Conservation (phyloP, 768 basidiomycete species). For the Trametes meyenii region DNA sequence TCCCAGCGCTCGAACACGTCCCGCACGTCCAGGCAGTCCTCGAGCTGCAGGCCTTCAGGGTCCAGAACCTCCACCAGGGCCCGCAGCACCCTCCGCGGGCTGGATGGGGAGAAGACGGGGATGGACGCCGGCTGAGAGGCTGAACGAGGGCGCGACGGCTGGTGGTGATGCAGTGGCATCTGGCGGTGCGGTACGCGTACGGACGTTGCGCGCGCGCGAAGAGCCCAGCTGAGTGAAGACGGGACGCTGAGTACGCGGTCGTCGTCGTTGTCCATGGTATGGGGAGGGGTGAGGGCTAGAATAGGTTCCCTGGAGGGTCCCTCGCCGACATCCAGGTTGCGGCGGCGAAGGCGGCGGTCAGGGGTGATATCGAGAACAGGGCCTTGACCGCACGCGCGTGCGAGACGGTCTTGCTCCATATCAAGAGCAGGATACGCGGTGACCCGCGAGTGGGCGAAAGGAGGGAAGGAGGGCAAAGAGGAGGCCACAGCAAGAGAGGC, state of each 20-base stretch:
- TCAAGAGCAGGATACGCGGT: conserved; percentile 18
- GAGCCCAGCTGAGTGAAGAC: background rate
- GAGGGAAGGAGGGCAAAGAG: conserved; percentile 1
- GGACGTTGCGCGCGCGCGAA: conserved; percentile 16
- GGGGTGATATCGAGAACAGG: background rate
- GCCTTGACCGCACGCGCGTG: conserved; percentile 26
- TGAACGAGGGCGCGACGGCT: conserved; percentile 16
- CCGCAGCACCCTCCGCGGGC: conserved; percentile 15
- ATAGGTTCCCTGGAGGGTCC: background rate
- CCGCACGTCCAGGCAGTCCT: conserved; percentile 28
- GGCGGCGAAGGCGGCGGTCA: too few species aligned
- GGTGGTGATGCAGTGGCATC: background rate
- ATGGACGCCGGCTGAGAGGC: conserved; percentile 18
- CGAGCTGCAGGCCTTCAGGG: conserved; percentile 19
- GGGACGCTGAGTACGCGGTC: background rate
- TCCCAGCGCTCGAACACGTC: conserved; percentile 21
- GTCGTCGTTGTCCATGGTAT: background rate
- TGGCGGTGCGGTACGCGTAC: conserved; percentile 11
- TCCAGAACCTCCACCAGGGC: conserved; percentile 14
- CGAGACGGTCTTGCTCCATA: conserved; percentile 24
- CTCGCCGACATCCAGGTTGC: too few species aligned
- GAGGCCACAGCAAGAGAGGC: conserved; percentile 5
- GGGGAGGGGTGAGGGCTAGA: background rate
- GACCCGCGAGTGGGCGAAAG: conserved; percentile 15
- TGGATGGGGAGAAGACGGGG: conserved; percentile 15